These are phyloP conservation scores for Mercurialis annua DNA, from an alignment of 345 rosid genomes.

Conservation along the genomic window DNA sequence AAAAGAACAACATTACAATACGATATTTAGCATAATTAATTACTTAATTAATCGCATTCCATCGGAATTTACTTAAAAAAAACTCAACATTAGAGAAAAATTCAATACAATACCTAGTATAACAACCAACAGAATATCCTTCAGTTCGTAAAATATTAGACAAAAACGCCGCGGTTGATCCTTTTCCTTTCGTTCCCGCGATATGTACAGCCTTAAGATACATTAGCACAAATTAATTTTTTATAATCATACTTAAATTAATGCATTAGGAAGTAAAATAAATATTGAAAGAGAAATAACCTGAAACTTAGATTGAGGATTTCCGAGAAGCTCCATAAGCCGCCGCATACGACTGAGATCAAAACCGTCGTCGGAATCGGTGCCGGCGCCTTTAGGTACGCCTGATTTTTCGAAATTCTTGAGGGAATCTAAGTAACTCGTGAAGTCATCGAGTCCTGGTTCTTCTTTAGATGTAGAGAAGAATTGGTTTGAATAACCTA, in stretches of 20 bases:
- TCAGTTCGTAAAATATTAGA: conserved; percentile 67
- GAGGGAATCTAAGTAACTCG: conserved; percentile 65
- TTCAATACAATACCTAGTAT: conserved; percentile 69
- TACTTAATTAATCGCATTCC: neutral
- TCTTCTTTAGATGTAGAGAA: conserved; percentile 36
- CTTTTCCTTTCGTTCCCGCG: conserved; percentile 96
- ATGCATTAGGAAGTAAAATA: neutral
- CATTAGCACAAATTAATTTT: neutral
- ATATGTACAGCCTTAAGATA: conserved; percentile 60
- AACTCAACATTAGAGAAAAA: neutral
- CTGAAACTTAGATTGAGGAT: conserved; percentile 77
- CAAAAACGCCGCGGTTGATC: conserved; percentile 82
- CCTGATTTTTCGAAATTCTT: conserved; percentile 87
- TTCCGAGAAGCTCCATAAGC: conserved; percentile 65
- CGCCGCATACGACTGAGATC: conserved; percentile 81
- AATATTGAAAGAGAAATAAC: conserved; percentile 26
- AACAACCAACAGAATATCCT: conserved; percentile 80
- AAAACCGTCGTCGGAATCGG: conserved; percentile 79
- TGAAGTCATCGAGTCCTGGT: conserved; percentile 51
- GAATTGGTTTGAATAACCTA: conserved; percentile 9
- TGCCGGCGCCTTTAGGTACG: conserved; percentile 79
- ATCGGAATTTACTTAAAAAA: too few species aligned
- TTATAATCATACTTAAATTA: neutral
- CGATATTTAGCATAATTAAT: too few species aligned
- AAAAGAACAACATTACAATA: too few species aligned